Evolutionary conservation across 1,139 yeast species (phyloP).

Genomic region (Blastobotrys ciferrii): DNA sequence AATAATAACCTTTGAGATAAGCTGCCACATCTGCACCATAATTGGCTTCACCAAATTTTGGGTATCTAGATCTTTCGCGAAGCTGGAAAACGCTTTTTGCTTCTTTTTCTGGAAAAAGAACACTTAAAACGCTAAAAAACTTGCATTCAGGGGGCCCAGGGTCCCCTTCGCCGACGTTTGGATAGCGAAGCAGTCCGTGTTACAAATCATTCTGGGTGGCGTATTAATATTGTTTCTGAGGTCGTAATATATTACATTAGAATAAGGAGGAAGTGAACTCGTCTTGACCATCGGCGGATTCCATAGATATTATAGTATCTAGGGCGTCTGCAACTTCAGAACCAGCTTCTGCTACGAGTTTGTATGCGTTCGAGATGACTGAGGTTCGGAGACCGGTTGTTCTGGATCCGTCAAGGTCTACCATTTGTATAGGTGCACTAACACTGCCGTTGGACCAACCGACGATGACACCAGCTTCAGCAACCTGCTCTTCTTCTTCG

Average conservation of each 20-base stretch:
- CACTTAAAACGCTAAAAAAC: no score
- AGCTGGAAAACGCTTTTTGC: no score
- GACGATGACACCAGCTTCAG: slow-evolving; percentile 75
- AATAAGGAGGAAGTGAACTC: slow-evolving; percentile 12
- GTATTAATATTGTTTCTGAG: background rate
- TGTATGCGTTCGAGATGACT: slow-evolving; percentile 34
- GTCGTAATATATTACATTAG: slow-evolving; percentile 3
- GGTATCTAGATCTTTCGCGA: no score
- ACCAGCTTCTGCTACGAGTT: slow-evolving; percentile 26
- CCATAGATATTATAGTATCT: slow-evolving; percentile 18
- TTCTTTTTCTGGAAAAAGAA: no score
- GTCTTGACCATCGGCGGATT: slow-evolving; percentile 9
- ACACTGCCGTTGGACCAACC: slow-evolving; percentile 67
- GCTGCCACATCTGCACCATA: no score
- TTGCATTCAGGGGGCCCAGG: no score
- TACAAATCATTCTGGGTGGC: background rate
- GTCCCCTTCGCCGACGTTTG: no score
- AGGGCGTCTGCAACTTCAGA: slow-evolving; percentile 26
- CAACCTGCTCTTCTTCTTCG: slow-evolving; percentile 77
- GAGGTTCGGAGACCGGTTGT: slow-evolving; percentile 29
- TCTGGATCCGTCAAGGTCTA: slow-evolving; percentile 22
- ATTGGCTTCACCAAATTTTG: no score
- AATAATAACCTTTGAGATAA: no score
- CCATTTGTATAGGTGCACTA: slow-evolving; percentile 43
- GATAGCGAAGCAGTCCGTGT: background rate